Base-by-base conservation (phyloP, 805 yeast genomes). In the Allodekkera sacchari region DNA sequence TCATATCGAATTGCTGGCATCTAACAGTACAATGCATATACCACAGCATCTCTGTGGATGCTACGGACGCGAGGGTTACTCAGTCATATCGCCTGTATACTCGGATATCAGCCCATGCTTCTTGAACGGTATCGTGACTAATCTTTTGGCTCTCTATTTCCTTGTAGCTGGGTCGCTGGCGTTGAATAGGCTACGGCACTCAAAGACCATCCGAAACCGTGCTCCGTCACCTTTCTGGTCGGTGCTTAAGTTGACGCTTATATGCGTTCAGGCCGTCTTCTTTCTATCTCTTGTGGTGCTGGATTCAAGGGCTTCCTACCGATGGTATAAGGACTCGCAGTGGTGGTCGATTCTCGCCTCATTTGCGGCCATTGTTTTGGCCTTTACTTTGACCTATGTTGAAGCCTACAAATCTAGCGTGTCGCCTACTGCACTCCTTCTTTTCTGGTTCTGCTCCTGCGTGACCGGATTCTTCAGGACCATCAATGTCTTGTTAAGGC, bases 401-500 rank as follows among this genome's bases (percentile, higher is more conserved):
- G 96, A 87, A 50, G 77, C 73, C 47, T 69, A 68, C 53, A 73
- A 80, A 48, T 50, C 74, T 11, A 63, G 57, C 22, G 71, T 81
- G 17, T 75, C 95, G 3, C 71, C 67, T 42, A 77, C 87, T 1
- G 61, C 71, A 0, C 55, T 84, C 25, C 65, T 88, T 25, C 66
- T 80, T 42, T 87, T 71, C 57, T 87, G 95, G 94, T 59, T 82
- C 28, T 61, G 74, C 35, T 63, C 67, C 28, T 44, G 67, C 1
- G 31, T 77, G 5, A 61, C 72, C 22, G 68, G 68, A 18, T 33
- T 59, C 7, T 54, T 69, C 19, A 68, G 68, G 36, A 43, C 71
- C 6, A 41, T 54, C 28, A 63, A 66, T 38, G 46, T 61, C 30
- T 35, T 43, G 21, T 53, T 71, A 32, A 57, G 76, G 48, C 38